Base-by-base conservation (phyloP, 2,329 filamentous ascomycete genomes). In the Fusarium graminum region DNA sequence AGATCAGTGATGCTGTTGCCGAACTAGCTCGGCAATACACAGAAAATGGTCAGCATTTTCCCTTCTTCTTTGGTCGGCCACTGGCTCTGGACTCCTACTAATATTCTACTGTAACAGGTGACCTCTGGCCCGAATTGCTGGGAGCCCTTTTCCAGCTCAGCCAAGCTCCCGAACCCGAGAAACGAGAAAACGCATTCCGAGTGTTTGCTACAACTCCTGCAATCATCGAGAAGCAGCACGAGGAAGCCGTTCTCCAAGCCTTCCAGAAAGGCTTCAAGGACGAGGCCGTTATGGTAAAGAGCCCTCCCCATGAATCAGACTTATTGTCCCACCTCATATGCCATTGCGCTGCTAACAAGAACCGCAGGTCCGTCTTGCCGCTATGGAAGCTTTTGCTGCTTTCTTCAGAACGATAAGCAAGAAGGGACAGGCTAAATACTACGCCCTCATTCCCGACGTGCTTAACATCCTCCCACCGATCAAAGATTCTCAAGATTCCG, bases 1-100 rank as follows among this genome's bases (percentile, higher is more conserved):
- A 99, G 80, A 92, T 98, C 76, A 95, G 94, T 72, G 95, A 99
- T 80, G 93, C 94, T n/a, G 92, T 98, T 64, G 95, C 95, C 25
- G 95, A 99, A 80, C 85, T 99, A 62, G 95, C 94, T 42, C 89
- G 95, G 74, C 93, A 99, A 81, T 97, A 97, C 80, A 91, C 92
- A 42, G 95, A 98, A 73, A 93, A 91, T 74, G 90, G 93, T 97
- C 85, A 78, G 89, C 82, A 32, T 11, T 8, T 4, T 6, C 12
- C 25, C 13, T 13, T 13, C 28, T n/a, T 14, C 26, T n/a, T 22
- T 5, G 22, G 38, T 16, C 38, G 6, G 10, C 9, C 25, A 25
- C 13, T 8, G 32, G 16, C 8, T 17, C 32, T 12, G 7, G n/a
- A 17, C 12, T 7, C 44, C 13, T 55, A 46, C 67, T 76, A 70